Conservation (phyloP, 768 basidiomycete genomes). For the Coprinopsis strossmayeri region DNA sequence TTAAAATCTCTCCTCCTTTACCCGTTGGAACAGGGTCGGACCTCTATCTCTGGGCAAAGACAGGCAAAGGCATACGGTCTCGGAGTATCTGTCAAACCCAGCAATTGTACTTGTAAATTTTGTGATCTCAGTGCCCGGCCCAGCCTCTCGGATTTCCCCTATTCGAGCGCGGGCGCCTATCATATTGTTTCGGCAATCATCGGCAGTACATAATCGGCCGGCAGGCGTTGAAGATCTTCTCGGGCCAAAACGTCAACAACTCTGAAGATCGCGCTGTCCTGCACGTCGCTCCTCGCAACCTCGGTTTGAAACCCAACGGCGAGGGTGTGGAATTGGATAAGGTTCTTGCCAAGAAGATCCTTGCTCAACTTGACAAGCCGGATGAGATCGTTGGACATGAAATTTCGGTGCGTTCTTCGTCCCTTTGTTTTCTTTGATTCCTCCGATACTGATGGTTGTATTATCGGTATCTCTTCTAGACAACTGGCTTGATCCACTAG, state of each 20-base stretch:
- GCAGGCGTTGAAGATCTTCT: conserved; percentile 92
- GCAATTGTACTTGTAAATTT: too few species aligned
- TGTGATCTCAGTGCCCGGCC: too few species aligned
- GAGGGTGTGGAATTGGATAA: conserved; percentile 97
- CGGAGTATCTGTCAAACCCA: too few species aligned
- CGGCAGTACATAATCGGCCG: too few species aligned
- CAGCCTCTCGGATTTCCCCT: too few species aligned
- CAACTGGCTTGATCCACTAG: conserved; percentile 93
- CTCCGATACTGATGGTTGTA: not conserved
- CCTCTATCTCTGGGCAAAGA: too few species aligned
- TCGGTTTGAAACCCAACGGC: too few species aligned
- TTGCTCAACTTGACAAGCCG: conserved; percentile 78
- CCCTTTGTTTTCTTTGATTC: not conserved
- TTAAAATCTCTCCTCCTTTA: too few species aligned
- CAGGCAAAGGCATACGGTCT: too few species aligned
- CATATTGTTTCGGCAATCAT: too few species aligned
- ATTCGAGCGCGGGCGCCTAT: too few species aligned
- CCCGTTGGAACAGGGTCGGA: too few species aligned
- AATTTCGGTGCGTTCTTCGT: conserved; percentile 58
- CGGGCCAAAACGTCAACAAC: conserved; percentile 96
- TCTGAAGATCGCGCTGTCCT: conserved; percentile 96
- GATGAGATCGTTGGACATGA: conserved; percentile 84
- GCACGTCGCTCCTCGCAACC: conserved; percentile 86
- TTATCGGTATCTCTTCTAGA: conserved; percentile 36
- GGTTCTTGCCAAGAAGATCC: conserved; percentile 93